A percentile compares a stretch with the other conserved stretches of the same genome.
These are phyloP conservation scores for Orychophragmus violaceus DNA, from an alignment of 345 rosid genomes.

Conservation along the genomic window DNA sequence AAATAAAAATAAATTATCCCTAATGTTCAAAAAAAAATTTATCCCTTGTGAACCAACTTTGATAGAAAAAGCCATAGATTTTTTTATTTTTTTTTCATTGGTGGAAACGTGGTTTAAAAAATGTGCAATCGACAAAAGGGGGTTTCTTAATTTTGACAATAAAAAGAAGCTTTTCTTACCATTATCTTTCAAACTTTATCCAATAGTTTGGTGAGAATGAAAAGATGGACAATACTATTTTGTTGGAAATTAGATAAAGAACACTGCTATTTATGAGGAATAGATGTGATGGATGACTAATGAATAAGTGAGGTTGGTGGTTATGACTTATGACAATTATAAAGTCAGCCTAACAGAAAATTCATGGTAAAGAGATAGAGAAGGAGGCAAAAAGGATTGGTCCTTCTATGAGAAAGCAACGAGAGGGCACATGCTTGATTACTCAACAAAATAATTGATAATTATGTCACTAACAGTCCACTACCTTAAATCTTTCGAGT, in stretches of 20 bases:
- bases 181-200: constrained; percentile 1
- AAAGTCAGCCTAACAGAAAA: constrained; percentile 14
- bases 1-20: too few species aligned
- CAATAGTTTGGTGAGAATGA: constrained; percentile 18
- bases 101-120: too few species aligned
- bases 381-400: constrained; percentile 1
- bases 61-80: too few species aligned
- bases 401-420: constrained; percentile 14
- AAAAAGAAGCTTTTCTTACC: not conserved
- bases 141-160: too few species aligned
- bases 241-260: not conserved
- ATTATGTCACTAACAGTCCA: constrained; percentile 32
- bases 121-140: too few species aligned
- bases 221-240: not conserved
- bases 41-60: too few species aligned
- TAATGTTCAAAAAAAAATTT: too few species aligned
- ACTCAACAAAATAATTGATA: constrained; percentile 24
- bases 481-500: constrained; percentile 28
- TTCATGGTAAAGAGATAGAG: constrained; percentile 9
- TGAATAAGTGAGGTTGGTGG: constrained; percentile 21
- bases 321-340: constrained; percentile 13
- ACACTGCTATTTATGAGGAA: not conserved
- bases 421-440: constrained; percentile 27
- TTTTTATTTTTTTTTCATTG: too few species aligned
- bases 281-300: constrained; percentile 24